A percentile compares a stretch with the other conserved stretches of the same genome.
These are phyloP conservation scores for Rhizophlyctis rosea DNA, from an alignment of 192 early-diverging fungal genomes.

Conservation along the genomic window DNA sequence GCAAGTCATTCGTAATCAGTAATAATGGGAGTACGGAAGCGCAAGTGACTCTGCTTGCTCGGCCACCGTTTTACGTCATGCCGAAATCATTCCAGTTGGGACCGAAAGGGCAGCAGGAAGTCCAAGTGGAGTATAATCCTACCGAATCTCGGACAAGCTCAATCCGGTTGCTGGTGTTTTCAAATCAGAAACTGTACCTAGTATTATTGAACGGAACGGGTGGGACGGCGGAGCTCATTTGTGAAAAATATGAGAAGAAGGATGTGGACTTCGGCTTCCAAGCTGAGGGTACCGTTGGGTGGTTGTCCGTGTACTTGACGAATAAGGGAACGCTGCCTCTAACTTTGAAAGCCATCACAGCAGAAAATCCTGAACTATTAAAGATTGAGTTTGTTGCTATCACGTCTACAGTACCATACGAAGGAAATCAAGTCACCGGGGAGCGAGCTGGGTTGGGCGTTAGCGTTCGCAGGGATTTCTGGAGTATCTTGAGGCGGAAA, in stretches of 20 bases:
- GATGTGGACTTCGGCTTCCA: slow-evolving; percentile 55
- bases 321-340: slow-evolving; percentile 60
- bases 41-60: slow-evolving; percentile 41
- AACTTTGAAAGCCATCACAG: slow-evolving; percentile 42
- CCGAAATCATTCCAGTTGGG: slow-evolving; percentile 43
- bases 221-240: slow-evolving; percentile 53
- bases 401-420: slow-evolving; percentile 50
- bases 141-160: slow-evolving; percentile 44
- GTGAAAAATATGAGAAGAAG: slow-evolving; percentile 55
- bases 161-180: slow-evolving; percentile 46
- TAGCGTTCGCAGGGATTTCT: slow-evolving; percentile 45
- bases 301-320: slow-evolving; percentile 47
- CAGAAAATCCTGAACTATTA: slow-evolving; percentile 41
- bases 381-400: slow-evolving; percentile 47
- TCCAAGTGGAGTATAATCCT: slow-evolving; percentile 45
- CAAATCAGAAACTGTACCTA: slow-evolving; percentile 55
- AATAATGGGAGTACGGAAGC: slow-evolving; percentile 52
- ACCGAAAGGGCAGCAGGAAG: slow-evolving; percentile 43
- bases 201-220: slow-evolving; percentile 41
- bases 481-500: slow-evolving; percentile 54
- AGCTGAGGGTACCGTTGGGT: slow-evolving; percentile 52
- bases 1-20: slow-evolving; percentile 34
- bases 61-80: slow-evolving; percentile 45
- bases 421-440: slow-evolving; percentile 24
- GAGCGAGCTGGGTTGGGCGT: slow-evolving; percentile 20